phyloP scores from a whole-genome alignment of 202 grass and related monocot species.

The Carex arenaria region DNA sequence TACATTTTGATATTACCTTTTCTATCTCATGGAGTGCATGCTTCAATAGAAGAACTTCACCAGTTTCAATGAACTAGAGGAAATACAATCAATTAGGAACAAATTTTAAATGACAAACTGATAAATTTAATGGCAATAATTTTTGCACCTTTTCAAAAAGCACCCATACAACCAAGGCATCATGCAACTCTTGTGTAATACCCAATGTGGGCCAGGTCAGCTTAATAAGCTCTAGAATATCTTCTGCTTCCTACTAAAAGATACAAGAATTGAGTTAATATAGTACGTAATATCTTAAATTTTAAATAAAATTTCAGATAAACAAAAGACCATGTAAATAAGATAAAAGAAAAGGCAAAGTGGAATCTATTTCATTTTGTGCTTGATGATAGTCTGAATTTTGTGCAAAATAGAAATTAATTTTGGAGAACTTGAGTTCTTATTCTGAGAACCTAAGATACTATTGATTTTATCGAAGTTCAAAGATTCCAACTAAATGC shows the following conservation, averaged over 20 bases:
- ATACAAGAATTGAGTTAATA: conserved; percentile 29
- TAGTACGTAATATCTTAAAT: conserved; percentile 22
- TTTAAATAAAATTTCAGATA: conserved; percentile 24
- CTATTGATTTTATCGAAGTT: not conserved
- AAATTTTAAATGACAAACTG: not conserved
- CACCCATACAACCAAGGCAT: conserved; percentile 63
- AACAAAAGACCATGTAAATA: not conserved
- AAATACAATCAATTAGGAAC: conserved; percentile 30
- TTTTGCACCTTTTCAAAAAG: conserved; percentile 68
- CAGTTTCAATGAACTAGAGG: conserved; percentile 65
- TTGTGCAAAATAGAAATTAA: conserved; percentile 19
- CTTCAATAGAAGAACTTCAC: conserved; percentile 64
- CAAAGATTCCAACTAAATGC: not conserved
- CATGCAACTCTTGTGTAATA: conserved; percentile 67
- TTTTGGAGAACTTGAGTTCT: not conserved
- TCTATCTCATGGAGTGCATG: conserved; percentile 48
- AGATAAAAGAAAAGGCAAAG: conserved; percentile 18
- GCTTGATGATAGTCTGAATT: not conserved
- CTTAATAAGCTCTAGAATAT: conserved; percentile 63
- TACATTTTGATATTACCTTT: conserved; percentile 38
- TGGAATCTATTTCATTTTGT: not conserved
- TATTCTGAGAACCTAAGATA: conserved; percentile 13
- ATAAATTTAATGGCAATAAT: conserved; percentile 10
- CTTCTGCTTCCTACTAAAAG: conserved; percentile 77
- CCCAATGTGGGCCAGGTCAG: conserved; percentile 76